Evolutionary conservation across 2,329 filamentous ascomycete genomes (phyloP), one percentile per base, ranked within the genome.

Genomic region (Pyrenophora graminea): DNA sequence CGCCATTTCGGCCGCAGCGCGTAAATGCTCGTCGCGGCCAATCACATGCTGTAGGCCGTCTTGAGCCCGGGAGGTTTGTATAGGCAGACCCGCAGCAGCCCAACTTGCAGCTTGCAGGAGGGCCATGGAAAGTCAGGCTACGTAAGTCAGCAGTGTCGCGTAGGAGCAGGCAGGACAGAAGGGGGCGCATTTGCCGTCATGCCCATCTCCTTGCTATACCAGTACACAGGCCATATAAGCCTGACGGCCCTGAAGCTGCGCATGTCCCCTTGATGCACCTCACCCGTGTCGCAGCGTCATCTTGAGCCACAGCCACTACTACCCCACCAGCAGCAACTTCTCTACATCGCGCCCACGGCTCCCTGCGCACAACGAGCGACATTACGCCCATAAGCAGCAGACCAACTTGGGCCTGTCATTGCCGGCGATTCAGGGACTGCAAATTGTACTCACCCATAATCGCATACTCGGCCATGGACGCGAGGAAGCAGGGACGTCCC

Each of bases 401-500:
- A 67, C 63, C 60, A 66, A 64, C 53, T 31, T 30, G 39, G 51
- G 46, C 55, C 49, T 61, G 58, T 52, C 59, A 56, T 61, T 58
- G 59, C 62, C 48, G 62, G 48, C 59, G 56, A 63, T 60, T 58
- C 48, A 55, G 49, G 55, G 45, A 40, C 58, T 18, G 43, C 41
- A 48, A 44, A 3, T 41, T 42, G 45, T 19, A 45, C 43, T 51
- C 18, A 39, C 36, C 42, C 48, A 47, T 38, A 40, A 44, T 19
- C 50, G 33, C 34, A 43, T 39, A 23, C 38, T 7, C 27, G 50
- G 50, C 52, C 48, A 74, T 74, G 73, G 80, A 81, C 70, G 73
- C 71, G 70, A 67, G 75, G 67, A 79, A 76, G 63, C 85, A 87
- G 68, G 87, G 87, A 64, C 79, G 87, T 62, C 84, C 87, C 21